Evolutionary conservation across 805 yeast species (phyloP), one percentile per base, ranked within the genome.

Genomic region (Jamesozyma hellenica): DNA sequence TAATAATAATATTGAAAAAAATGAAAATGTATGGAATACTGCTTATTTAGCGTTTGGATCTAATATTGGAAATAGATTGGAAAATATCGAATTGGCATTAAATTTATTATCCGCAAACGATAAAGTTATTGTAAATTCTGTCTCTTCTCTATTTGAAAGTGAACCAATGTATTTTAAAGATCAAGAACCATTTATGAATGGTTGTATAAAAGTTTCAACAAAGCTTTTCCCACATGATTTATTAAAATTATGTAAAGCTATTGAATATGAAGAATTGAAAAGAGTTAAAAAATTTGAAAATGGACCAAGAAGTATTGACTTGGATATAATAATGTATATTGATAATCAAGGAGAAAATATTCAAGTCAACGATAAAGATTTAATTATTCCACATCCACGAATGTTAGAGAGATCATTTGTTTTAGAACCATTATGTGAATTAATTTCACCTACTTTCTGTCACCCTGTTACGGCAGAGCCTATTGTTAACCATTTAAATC

Each of bases 351-450:
- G 49, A 3, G 51, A 56, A 12, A 50, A 50, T 29, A 46, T 71
- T 16, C 66, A 77, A 9, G 44, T 82, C 34, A 80, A 79, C 55
- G 64, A 71, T 1, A 64, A 70, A 0, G 70, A 75, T 28, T 70
- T 92, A 50, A 73, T 71, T 21, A 69, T 92, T 11, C 99, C 98
- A 0, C 99, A 92, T 60, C 75, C 78, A 31, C 70, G 85, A 34
- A 82, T 92, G 87, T 67, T 86, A 39, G 95, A 87, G 49, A 71
- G 99, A 42, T 74, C 87, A 3, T 92, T 92, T 68, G 99, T 92
- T 5, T 60, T 92, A 34, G 79, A 79, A 42, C 99, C 99, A 1
- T 66, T 92, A 30, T 78, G 86, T 55, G 97, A 92, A 56, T 64
- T 92, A 29, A 56, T 85, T 3, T 71, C 81, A 1, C 81, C 87